A percentile compares a stretch with the other conserved stretches of the same genome.
Evolutionary conservation across 2,329 filamentous ascomycete genomes (phyloP).

Genomic region (Cladophialophora psammophila): DNA sequence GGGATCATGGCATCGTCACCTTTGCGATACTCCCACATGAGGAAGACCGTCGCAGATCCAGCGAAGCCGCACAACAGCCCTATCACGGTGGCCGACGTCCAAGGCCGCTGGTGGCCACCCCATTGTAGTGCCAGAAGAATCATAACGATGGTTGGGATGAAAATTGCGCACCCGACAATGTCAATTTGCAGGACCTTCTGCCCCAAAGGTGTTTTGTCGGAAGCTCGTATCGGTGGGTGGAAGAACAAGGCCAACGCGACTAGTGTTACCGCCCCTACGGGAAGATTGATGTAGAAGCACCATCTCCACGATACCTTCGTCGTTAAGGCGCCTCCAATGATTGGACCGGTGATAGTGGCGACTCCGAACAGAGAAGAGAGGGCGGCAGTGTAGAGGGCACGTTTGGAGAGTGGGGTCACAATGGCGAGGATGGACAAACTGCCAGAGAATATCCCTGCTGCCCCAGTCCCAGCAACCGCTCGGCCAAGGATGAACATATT

Average conservation of each 20-base stretch:
- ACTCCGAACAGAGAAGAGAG: conserved; percentile 46
- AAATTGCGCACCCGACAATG: conserved; percentile 39
- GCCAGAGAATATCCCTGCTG: conserved; percentile 49
- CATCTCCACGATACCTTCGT: conserved; percentile 45
- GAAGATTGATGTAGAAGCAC: conserved; percentile 55
- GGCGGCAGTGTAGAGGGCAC: conserved; percentile 47
- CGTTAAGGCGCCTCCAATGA: conserved; percentile 54
- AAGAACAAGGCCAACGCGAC: conserved; percentile 42
- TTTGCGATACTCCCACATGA: conserved; percentile 36
- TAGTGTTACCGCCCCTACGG: conserved; percentile 50
- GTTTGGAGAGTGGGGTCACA: conserved; percentile 45
- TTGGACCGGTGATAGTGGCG: conserved; percentile 49
- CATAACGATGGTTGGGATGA: conserved; percentile 39
- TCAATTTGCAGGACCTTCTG: conserved; percentile 37
- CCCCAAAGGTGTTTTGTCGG: conserved; percentile 12
- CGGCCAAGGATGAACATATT: conserved; percentile 45
- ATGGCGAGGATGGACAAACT: conserved; percentile 51
- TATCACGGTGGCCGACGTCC: conserved; percentile 39
- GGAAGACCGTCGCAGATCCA: conserved; percentile 45
- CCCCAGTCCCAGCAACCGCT: conserved; percentile 46
- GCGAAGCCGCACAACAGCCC: conserved; percentile 41
- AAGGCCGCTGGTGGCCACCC: conserved; percentile 39
- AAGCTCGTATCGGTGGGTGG: conserved; percentile 13
- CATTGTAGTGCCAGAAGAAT: conserved; percentile 40
- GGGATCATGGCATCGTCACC: conserved; percentile 40